Percentiles rank a stretch among this genome's conserved stretches.
These are phyloP conservation scores for Yamadazyma diospyri DNA, from an alignment of 1,139 yeast species.

Conservation along the genomic window DNA sequence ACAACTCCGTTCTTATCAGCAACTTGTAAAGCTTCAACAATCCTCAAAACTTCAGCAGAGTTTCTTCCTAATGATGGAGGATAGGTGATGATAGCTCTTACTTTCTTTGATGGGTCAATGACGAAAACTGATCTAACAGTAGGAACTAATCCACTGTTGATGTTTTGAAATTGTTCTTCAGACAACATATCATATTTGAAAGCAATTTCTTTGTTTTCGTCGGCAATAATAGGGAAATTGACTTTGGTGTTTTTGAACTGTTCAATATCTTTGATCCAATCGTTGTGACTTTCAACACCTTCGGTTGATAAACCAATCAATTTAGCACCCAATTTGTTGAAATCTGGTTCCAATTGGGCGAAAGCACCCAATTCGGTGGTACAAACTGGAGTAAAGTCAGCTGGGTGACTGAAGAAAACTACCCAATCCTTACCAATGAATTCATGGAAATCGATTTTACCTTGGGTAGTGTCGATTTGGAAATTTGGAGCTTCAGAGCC, in stretches of 20 bases:
- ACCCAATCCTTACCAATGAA: constrained; percentile 76
- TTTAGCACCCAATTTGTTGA: constrained; percentile 71
- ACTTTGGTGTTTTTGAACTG: constrained; percentile 67
- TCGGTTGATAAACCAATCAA: constrained; percentile 79
- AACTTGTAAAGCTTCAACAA: constrained; percentile 73
- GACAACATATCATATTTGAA: constrained; percentile 67
- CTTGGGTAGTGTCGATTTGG: constrained; percentile 68
- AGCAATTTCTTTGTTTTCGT: constrained; percentile 67
- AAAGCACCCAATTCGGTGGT: constrained; percentile 89
- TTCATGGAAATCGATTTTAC: constrained; percentile 73
- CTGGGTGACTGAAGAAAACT: constrained; percentile 81
- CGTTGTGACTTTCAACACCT: constrained; percentile 64
- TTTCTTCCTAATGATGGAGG: constrained; percentile 88
- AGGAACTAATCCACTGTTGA: constrained; percentile 58
- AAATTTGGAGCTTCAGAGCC: constrained; percentile 83
- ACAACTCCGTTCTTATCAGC: constrained; percentile 71
- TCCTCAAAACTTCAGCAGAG: constrained; percentile 83
- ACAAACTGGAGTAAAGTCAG: constrained; percentile 86
- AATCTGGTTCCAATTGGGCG: constrained; percentile 79
- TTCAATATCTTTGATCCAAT: constrained; percentile 82
- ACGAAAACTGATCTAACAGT: constrained; percentile 82
- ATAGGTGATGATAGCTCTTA: constrained; percentile 70
- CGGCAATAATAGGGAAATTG: constrained; percentile 78
- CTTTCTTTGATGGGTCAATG: constrained; percentile 74
- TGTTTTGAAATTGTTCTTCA: constrained; percentile 52